A percentile compares a stretch with the other conserved stretches of the same genome.
Conservation (phyloP, 179 eudicot genomes). For the Silene vulgaris region DNA sequence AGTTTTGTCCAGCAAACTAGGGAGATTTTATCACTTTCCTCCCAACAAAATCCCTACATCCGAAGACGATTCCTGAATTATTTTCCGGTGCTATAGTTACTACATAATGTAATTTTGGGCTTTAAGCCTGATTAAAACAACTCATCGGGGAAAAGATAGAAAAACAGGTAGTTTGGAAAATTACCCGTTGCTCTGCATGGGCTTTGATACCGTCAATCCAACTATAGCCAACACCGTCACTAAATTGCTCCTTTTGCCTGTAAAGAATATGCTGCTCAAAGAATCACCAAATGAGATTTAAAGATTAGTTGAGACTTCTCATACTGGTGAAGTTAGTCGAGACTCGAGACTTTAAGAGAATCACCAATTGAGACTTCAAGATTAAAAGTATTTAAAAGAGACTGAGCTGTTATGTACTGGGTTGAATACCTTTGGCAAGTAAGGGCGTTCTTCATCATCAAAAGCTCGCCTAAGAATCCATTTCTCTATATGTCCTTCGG, state of each 20-base stretch:
- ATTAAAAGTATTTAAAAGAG: background rate
- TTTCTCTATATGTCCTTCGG: conserved; percentile 70
- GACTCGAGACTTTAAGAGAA: background rate
- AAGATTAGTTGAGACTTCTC: background rate
- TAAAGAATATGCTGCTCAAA: conserved; percentile 70
- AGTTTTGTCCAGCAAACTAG: no score
- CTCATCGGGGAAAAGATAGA: no score
- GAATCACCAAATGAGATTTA: background rate
- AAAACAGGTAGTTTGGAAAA: background rate
- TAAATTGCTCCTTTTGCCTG: conserved; percentile 92
- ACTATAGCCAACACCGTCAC: conserved; percentile 95
- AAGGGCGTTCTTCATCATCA: conserved; percentile 75
- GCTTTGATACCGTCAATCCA: conserved; percentile 93
- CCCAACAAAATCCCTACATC: no score
- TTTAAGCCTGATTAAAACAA: no score
- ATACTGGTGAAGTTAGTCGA: background rate
- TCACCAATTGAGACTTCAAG: background rate
- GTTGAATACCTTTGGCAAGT: conserved; percentile 67
- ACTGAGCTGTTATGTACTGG: background rate
- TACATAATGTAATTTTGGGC: no score
- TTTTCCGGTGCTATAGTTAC: background rate
- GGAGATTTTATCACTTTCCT: no score
- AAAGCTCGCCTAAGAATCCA: conserved; percentile 86
- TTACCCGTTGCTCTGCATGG: conserved; percentile 68
- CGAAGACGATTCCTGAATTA: no score